Base-by-base conservation (phyloP, 2,329 filamentous ascomycete genomes). In the Curvularia sp. region DNA sequence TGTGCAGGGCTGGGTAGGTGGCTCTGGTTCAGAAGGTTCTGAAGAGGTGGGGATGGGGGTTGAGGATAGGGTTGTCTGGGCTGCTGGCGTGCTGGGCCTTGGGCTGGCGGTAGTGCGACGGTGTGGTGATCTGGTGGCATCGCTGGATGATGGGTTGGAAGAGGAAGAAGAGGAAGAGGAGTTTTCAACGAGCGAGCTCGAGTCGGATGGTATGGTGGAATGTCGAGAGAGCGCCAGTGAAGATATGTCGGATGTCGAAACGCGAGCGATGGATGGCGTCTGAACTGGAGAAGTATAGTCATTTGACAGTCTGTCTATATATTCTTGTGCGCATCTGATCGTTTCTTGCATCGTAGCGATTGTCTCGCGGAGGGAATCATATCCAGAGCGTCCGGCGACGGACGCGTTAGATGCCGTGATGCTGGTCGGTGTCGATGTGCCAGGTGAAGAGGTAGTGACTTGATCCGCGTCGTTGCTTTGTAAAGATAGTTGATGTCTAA, bases 1-100 rank as follows among this genome's bases (percentile, higher is more conserved):
- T 5, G 36, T 23, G 53, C 64, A 67, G 12, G 5, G 28, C 18
- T 21, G 43, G 25, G 43, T 18, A 13, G 43, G 8, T 2, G 42
- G 30, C 12, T 9, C 32, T 10, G 34, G 34, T 36, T n/a, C 34
- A 12, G 27, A n/a, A 3, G 13, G 7, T 10, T 13, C 13, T n/a
- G 3, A 6, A n/a, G n/a, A 46, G 19, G 43, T 3, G 27, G 23
- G n/a, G 10, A 13, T 12, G 34, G 25, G 3, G 23, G 38, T n/a
- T 34, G 18, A 7, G 7, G 28, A 9, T 23, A 13, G 28, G 36
- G 15, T 5, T 12, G 21, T 25, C 7, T 32, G 7, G 4, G n/a
- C 2, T 3, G 18, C 36, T 39, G 36, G 36, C 6, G n/a, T 19
- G 32, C 32, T 21, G 36, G n/a, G 18, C 2, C 19, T 21, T 2